Evolutionary conservation across 495 filamentous ascomycete genomes (phyloP).

Genomic region (Trichoderma gamsii): DNA sequence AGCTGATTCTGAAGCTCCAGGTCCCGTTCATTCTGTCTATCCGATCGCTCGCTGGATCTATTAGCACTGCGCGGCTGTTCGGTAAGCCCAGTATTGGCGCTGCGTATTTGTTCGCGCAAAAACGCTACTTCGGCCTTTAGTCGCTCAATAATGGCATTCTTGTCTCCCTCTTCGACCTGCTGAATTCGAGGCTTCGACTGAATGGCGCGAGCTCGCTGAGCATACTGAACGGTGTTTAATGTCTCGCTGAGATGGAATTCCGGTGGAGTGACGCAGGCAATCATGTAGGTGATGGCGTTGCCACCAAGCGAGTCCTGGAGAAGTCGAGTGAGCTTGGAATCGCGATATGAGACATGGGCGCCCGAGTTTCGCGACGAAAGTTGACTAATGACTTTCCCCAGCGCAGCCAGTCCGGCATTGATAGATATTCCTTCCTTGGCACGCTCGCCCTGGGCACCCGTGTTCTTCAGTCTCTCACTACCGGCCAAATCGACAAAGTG

Average conservation of each 20-base stretch:
- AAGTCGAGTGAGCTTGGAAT: conserved; percentile 91
- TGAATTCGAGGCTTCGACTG: conserved; percentile 97
- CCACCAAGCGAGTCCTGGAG: conserved; percentile 98
- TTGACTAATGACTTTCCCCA: conserved; percentile 98
- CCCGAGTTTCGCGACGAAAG: conserved; percentile 83
- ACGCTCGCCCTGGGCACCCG: conserved; percentile 87
- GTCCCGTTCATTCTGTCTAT: conserved; percentile 79
- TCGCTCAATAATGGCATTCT: conserved; percentile 89
- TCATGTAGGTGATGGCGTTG: conserved; percentile 98
- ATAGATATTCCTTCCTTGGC: conserved; percentile 98
- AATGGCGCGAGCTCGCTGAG: conserved; percentile 90
- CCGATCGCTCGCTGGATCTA: conserved; percentile 63
- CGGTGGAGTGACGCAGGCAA: conserved; percentile 94
- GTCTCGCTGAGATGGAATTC: conserved; percentile 98
- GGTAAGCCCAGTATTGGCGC: conserved; percentile 50
- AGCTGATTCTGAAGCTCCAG: conserved; percentile 91
- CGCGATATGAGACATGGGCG: conserved; percentile 93
- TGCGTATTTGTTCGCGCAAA: conserved; percentile 85
- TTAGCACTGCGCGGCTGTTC: conserved; percentile 58
- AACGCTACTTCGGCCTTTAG: conserved; percentile 92
- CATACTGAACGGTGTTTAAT: conserved; percentile 94
- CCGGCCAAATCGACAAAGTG: conserved; percentile 98
- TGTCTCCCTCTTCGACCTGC: conserved; percentile 88
- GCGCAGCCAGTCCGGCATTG: conserved; percentile 88
- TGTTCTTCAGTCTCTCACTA: conserved; percentile 96